A percentile compares a stretch with the other conserved stretches of the same genome.
phyloP scores from a whole-genome alignment of 306 rosid species.

The Trifolium pratense region DNA sequence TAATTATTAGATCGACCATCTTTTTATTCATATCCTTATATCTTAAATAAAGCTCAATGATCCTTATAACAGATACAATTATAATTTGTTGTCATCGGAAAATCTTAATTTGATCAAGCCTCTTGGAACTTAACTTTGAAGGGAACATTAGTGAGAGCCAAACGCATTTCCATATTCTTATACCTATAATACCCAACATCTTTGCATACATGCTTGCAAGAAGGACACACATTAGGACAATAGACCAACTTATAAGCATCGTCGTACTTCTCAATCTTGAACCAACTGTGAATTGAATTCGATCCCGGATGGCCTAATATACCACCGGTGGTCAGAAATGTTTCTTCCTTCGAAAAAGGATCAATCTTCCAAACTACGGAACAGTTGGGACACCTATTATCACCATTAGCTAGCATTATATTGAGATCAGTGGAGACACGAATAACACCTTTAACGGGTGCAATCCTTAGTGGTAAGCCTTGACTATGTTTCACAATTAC shows the following conservation, averaged over 20 bases:
- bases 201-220: conserved; percentile 27
- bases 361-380: conserved; percentile 55
- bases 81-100: not conserved
- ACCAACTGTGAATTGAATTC: conserved; percentile 49
- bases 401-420: conserved; percentile 37
- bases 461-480: conserved; percentile 14
- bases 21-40: no score
- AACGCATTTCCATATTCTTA: conserved; percentile 4
- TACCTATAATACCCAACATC: conserved; percentile 19
- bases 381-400: conserved; percentile 8
- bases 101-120: not conserved
- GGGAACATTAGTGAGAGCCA: conserved; percentile 32
- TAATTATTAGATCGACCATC: no score
- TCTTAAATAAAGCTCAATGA: not conserved
- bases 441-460: conserved; percentile 45
- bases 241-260: conserved; percentile 51
- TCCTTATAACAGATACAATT: not conserved
- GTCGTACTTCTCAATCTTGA: conserved; percentile 56
- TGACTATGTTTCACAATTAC: not conserved
- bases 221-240: conserved; percentile 57
- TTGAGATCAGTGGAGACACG: conserved; percentile 51
- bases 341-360: not conserved
- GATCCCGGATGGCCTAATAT: conserved; percentile 44
- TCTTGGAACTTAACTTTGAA: conserved; percentile 12
- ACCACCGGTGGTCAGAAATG: conserved; percentile 49